Evolutionary conservation across 2,329 filamentous ascomycete genomes (phyloP), one percentile per base, ranked within the genome.

Genomic region (Phoma sp.): DNA sequence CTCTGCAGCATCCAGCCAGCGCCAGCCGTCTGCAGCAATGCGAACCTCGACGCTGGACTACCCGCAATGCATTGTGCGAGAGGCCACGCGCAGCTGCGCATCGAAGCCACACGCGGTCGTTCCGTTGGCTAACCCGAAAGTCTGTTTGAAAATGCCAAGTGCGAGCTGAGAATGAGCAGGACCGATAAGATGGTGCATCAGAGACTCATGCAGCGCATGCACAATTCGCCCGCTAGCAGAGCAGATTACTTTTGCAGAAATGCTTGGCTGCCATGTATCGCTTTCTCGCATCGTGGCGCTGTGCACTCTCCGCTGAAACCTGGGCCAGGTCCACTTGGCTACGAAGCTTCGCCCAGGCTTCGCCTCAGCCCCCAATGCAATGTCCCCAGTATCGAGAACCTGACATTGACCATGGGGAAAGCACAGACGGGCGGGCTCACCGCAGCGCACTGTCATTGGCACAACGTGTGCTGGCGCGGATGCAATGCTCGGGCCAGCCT

Each of bases 271-370:
- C 27, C n/a, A 35, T 44, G 42, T 32, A 39, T 47, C 30, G 37
- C 9, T 18, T 29, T 47, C n/a, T 30, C 37, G 52, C 23, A 47
- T 43, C 30, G 52, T 51, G 52, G 47, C 47, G 47, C 35, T 33
- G 42, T 36, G 29, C 39, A 29, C 23, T 14, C 35, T 38, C 18
- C 38, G 47, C 47, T 51, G 53, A 44, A 52, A 55, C 36, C 46
- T 36, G 45, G 46, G 37, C 47, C 36, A 51, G 43, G 43, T 27
- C 40, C 24, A 22, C 56, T 57, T 52, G 53, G 50, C 52, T 24
- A 5, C 30, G 51, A 58, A 61, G 59, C 59, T 62, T 62, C 45
- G 33, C 35, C 35, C 46, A 43, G 11, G 44, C 53, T 60, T 36
- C 57, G 48, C 22, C 32, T 52, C 42, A 53, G 51, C 51, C 44